phyloP scores from a whole-genome alignment of 331 rosid genomes.

The Spiraea crenata region DNA sequence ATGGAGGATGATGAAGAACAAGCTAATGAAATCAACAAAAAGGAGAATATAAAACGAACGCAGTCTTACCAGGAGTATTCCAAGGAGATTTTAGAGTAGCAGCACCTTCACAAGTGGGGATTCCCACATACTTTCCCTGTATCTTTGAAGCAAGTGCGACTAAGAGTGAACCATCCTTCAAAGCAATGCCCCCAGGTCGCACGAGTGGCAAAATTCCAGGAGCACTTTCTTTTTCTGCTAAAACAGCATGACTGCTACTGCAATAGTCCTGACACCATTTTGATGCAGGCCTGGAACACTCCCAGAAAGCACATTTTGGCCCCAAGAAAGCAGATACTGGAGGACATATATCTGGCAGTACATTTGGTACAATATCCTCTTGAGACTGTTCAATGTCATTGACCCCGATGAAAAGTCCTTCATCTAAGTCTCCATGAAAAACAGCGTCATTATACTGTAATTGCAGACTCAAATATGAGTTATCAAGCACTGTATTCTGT shows the following conservation, averaged over 20 bases:
- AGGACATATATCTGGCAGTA: constrained; percentile 74
- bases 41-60: constrained; percentile 8
- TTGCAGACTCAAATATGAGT: constrained; percentile 50
- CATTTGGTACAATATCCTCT: constrained; percentile 62
- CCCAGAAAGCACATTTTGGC: constrained; percentile 98
- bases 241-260: constrained; percentile 79
- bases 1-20: neutral
- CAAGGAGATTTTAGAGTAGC: constrained; percentile 98
- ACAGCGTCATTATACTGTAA: constrained; percentile 64
- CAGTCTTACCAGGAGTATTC: constrained; percentile 81
- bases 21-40: constrained; percentile 14
- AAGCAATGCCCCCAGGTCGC: constrained; percentile 93
- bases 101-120: constrained; percentile 98
- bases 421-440: constrained; percentile 47
- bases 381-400: constrained; percentile 33
- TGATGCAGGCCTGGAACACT: constrained; percentile 88
- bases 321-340: constrained; percentile 92
- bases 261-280: constrained; percentile 84
- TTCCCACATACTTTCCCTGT: constrained; percentile 92
- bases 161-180: constrained; percentile 86
- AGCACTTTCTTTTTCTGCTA: constrained; percentile 91
- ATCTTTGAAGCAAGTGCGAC: constrained; percentile 81
- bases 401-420: constrained; percentile 37
- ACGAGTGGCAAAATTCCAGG: constrained; percentile 88
- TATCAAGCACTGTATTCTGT: constrained; percentile 42